Evolutionary conservation across 2,329 filamentous ascomycete genomes (phyloP).

Genomic region (Fusarium musae): DNA sequence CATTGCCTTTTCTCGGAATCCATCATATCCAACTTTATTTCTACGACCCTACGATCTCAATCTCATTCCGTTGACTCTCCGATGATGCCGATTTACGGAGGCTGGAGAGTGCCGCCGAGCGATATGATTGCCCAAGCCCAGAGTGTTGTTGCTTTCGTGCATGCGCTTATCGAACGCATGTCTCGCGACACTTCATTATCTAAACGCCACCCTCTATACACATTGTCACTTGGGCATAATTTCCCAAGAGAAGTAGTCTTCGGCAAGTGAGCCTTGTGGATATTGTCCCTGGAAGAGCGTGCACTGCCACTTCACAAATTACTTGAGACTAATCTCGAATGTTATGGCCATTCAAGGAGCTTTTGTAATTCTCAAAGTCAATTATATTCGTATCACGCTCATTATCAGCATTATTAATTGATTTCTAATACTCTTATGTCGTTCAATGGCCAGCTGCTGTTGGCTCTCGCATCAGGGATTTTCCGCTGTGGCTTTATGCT

Average conservation of each 20-base stretch:
- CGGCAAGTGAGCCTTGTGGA: not conserved
- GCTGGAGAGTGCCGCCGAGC: not conserved
- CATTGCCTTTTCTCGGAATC: not conserved
- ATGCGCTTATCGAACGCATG: not conserved
- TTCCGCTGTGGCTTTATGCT: not conserved
- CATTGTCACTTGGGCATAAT: too few species aligned
- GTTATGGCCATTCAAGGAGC: not conserved
- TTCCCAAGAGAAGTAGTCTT: not conserved
- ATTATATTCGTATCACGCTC: not conserved
- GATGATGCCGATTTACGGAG: not conserved
- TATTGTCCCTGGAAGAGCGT: not conserved
- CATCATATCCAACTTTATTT: not conserved
- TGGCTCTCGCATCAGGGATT: not conserved
- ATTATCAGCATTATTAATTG: not conserved
- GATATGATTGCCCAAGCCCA: not conserved
- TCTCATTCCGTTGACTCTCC: accelerated
- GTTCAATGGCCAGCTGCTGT: not conserved
- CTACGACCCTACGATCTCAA: accelerated
- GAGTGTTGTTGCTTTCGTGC: too few species aligned
- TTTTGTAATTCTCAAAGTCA: not conserved
- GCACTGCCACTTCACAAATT: not conserved
- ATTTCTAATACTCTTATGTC: not conserved
- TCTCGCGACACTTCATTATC: not conserved
- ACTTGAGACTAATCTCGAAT: not conserved
- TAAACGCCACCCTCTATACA: not conserved